phyloP scores from a whole-genome alignment of 192 early-diverging fungal species.

The Entomortierella beljakovae region DNA sequence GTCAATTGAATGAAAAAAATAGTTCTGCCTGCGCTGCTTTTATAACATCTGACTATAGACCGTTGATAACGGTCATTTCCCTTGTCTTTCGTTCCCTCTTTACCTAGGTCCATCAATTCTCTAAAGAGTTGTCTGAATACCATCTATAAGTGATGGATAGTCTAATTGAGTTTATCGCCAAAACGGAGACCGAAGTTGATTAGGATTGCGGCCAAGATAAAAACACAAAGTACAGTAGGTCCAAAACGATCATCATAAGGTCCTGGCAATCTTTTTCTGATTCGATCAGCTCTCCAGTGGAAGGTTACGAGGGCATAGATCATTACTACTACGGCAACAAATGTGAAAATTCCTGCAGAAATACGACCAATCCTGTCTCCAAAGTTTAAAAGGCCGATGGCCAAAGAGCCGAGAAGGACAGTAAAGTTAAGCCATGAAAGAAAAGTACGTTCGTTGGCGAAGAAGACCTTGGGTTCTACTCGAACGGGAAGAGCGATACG shows the following conservation, averaged over 20 bases:
- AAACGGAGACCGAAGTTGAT: constrained; percentile 71
- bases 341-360: constrained; percentile 66
- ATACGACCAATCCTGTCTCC: constrained; percentile 75
- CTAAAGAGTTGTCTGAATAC: background rate
- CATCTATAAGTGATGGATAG: background rate
- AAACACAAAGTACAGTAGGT: constrained; percentile 76
- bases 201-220: constrained; percentile 72
- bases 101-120: background rate
- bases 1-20: background rate
- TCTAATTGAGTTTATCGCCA: constrained; percentile 1
- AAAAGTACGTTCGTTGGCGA: constrained; percentile 95
- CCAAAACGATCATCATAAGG: constrained; percentile 84
- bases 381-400: constrained; percentile 85
- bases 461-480: constrained; percentile 92
- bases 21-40: background rate
- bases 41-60: background rate
- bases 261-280: constrained; percentile 72
- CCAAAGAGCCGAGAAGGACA: constrained; percentile 78
- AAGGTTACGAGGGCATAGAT: constrained; percentile 80
- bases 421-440: constrained; percentile 91
- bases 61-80: background rate
- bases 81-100: background rate
- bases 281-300: constrained; percentile 79
- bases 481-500: constrained; percentile 84
- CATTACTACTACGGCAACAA: constrained; percentile 82